These are phyloP conservation scores for Fragilaria radians DNA, from an alignment of 108 stramenopile species.

Conservation along the genomic window DNA sequence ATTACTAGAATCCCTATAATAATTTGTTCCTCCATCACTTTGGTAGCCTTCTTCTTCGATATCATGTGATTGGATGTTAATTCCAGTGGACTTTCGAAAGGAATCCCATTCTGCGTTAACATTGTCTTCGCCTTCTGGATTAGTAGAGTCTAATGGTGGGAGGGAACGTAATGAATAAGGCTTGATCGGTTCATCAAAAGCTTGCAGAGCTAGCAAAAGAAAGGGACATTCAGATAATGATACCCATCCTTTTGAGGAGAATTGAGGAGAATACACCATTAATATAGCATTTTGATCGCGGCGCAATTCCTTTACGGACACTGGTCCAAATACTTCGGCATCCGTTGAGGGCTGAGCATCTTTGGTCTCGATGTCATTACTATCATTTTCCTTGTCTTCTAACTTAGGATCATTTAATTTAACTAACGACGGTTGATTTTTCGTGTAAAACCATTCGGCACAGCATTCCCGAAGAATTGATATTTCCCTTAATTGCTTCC, in stretches of 20 bases:
- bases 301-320: background rate
- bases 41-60: slow-evolving; percentile 68
- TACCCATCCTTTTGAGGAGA: background rate
- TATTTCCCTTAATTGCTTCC: slow-evolving; percentile 33
- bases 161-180: too few species aligned
- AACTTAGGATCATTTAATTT: background rate
- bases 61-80: slow-evolving; percentile 11
- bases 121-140: background rate
- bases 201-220: background rate
- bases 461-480: slow-evolving; percentile 50
- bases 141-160: background rate
- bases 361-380: background rate
- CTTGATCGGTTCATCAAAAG: background rate
- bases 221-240: background rate
- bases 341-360: slow-evolving; percentile 4
- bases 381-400: slow-evolving; percentile 3
- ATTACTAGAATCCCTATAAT: slow-evolving; percentile 52
- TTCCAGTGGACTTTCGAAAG: slow-evolving; percentile 46
- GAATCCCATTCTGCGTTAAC: slow-evolving; percentile 57
- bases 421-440: background rate
- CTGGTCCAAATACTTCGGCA: background rate
- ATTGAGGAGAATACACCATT: background rate
- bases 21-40: slow-evolving; percentile 71
- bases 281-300: background rate
- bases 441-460: slow-evolving; percentile 44